Percentiles rank a stretch among this genome's conserved stretches.
Conservation (phyloP, 2,329 filamentous ascomycete genomes). For the Neopestalotiopsis sp. region DNA sequence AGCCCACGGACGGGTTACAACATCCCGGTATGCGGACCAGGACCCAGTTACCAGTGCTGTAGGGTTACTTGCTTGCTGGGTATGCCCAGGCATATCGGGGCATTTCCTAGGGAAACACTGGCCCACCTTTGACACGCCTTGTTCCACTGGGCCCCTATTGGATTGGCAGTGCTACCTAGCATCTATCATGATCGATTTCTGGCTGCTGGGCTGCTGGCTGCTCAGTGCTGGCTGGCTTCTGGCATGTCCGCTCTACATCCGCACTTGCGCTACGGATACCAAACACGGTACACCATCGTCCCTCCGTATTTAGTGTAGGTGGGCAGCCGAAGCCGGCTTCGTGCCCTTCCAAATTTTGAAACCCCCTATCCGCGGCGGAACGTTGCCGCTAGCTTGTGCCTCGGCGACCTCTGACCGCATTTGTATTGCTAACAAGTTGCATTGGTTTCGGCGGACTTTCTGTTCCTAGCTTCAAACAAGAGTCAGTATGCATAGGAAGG, state of each 20-base stretch:
- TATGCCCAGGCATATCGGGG: background rate
- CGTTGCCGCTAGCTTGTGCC: background rate
- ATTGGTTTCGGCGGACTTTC: constrained; percentile 1
- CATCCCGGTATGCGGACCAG: constrained; percentile 1
- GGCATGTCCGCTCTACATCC: background rate
- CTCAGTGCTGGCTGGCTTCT: background rate
- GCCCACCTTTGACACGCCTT: background rate
- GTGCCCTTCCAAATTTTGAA: background rate
- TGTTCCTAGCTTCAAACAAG: background rate
- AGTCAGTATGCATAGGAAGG: background rate
- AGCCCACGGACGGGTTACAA: background rate
- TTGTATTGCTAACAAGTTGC: background rate
- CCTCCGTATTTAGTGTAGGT: background rate
- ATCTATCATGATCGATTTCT: background rate
- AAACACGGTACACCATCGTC: background rate
- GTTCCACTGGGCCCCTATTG: background rate
- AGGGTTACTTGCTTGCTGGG: background rate
- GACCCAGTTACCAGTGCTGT: background rate
- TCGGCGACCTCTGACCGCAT: constrained; percentile 1
- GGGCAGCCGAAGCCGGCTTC: background rate
- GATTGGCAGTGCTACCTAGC: background rate
- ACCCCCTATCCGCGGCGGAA: constrained; percentile 2
- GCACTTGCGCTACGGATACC: background rate
- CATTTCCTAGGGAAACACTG: background rate
- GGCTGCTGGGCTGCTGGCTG: no score